Percentiles rank a stretch among this genome's conserved stretches.
Evolutionary conservation across 2,329 filamentous ascomycete genomes (phyloP).

Genomic region (Elsinoe arachidis): DNA sequence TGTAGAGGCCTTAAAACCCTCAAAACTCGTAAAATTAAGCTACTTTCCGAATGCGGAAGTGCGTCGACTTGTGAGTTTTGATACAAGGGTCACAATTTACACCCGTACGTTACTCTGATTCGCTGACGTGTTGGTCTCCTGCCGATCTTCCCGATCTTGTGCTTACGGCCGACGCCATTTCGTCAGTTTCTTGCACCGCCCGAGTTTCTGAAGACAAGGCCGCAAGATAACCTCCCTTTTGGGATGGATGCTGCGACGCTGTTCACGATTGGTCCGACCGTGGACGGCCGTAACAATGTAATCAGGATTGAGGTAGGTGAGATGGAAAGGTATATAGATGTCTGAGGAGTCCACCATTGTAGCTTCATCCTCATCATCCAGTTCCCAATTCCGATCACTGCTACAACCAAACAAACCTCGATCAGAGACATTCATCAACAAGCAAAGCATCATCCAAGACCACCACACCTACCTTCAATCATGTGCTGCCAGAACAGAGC

Average conservation of each 20-base stretch:
- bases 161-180: constrained; percentile 2
- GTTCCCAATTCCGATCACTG: too few species aligned
- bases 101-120: not conserved
- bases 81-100: too few species aligned
- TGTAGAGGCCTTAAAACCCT: too few species aligned
- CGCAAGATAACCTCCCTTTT: not conserved
- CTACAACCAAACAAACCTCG: not conserved
- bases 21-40: too few species aligned
- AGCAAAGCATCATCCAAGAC: not conserved
- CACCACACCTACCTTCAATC: not conserved
- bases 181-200: not conserved
- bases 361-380: not conserved
- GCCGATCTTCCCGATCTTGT: constrained; percentile 4
- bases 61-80: too few species aligned
- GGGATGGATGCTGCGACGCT: not conserved
- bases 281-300: not conserved
- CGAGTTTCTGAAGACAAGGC: not conserved
- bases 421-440: not conserved
- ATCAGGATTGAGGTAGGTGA: not conserved
- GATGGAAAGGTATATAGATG: constrained; percentile 5
- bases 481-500: constrained; percentile 6
- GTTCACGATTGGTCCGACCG: not conserved
- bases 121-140: not conserved
- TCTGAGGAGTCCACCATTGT: not conserved
- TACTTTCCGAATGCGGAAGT: too few species aligned